These are phyloP conservation scores for Phyllosticta capitalensis DNA, from an alignment of 2,329 filamentous ascomycete genomes.

Conservation along the genomic window DNA sequence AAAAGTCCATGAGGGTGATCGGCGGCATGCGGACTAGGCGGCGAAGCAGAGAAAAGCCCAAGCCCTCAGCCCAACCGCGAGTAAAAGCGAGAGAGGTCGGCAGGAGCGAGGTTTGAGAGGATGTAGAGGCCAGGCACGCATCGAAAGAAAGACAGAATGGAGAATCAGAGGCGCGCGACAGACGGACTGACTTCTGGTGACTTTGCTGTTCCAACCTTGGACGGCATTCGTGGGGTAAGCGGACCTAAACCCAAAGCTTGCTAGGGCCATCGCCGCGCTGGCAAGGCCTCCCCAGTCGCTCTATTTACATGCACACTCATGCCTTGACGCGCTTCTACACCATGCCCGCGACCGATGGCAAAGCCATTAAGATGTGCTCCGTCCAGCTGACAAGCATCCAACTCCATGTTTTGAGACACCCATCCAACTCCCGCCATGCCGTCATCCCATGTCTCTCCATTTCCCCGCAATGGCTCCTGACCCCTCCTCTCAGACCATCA, in stretches of 20 bases:
- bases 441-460: not conserved
- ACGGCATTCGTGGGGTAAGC: not conserved
- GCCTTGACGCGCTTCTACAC: not conserved
- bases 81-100: not conserved
- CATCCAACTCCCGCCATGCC: not conserved
- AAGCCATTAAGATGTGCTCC: not conserved
- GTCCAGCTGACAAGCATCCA: not conserved
- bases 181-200: not conserved
- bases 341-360: not conserved
- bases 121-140: not conserved
- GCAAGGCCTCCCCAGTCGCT: not conserved
- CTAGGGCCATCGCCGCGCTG: not conserved
- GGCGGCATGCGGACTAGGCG: constrained; percentile 2
- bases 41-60: not conserved
- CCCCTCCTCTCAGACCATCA: not conserved
- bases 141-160: not conserved
- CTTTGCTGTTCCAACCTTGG: not conserved
- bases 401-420: not conserved
- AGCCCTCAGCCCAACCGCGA: not conserved
- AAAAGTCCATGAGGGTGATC: constrained; percentile 10
- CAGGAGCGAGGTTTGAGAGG: not conserved
- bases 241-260: not conserved
- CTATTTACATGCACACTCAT: not conserved
- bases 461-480: not conserved
- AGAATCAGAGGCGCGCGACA: not conserved